A percentile compares a stretch with the other conserved stretches of the same genome.
Conservation (phyloP, 148 eudicot species). For the Rhododendron molle region DNA sequence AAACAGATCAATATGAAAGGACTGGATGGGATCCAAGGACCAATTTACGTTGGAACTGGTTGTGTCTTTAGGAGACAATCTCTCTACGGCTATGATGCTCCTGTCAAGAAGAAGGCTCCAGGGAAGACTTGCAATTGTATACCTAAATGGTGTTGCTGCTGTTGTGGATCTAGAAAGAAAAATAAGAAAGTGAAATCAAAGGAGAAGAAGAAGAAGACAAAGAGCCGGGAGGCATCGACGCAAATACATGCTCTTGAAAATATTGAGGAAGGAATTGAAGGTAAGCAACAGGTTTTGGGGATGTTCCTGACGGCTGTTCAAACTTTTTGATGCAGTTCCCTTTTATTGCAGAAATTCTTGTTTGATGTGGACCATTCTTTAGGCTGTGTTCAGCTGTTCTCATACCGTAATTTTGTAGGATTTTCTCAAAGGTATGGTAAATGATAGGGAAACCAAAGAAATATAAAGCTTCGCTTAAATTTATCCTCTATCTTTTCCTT, state of each 20-base stretch:
- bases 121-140: slow-evolving; percentile 73
- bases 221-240: slow-evolving; percentile 60
- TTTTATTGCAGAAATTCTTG: background rate
- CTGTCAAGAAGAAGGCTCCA: slow-evolving; percentile 56
- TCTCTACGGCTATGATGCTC: slow-evolving; percentile 80
- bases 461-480: background rate
- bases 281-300: slow-evolving; percentile 26
- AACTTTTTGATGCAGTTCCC: background rate
- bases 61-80: slow-evolving; percentile 80
- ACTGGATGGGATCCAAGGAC: slow-evolving; percentile 85
- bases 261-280: slow-evolving; percentile 96
- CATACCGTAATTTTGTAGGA: background rate
- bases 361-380: background rate
- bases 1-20: slow-evolving; percentile 86
- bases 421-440: background rate
- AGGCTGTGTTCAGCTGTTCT: background rate
- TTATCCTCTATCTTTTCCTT: background rate
- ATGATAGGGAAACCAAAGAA: background rate
- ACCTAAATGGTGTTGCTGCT: slow-evolving; percentile 72
- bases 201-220: slow-evolving; percentile 58
- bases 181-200: slow-evolving; percentile 54
- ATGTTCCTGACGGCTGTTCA: background rate
- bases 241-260: slow-evolving; percentile 96
- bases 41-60: slow-evolving; percentile 85
- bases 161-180: slow-evolving; percentile 55